Base-by-base conservation (phyloP, 1,284 basidiomycete species). In the Rhizoctonia solani region DNA sequence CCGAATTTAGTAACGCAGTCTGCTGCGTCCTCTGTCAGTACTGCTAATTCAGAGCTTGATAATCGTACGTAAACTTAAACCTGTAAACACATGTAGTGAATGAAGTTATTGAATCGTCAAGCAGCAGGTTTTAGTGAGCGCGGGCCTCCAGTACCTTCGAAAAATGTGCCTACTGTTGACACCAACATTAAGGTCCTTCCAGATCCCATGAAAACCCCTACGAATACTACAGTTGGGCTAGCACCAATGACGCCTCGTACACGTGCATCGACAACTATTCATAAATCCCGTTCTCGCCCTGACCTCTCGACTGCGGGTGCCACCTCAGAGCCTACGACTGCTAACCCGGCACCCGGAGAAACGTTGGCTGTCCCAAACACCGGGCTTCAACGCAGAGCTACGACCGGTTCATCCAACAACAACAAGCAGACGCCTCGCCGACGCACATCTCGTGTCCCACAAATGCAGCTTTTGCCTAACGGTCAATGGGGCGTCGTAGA, bases 401-500 rank as follows among this genome's bases (percentile, higher is more conserved):
- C 44, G 8, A 52, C 29, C 37, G 55, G 56, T 27, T 59, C 52
- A 6, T 21, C 11, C 27, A 30, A 29, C n/a, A 46, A 30, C 9
- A 41, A 56, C n/a, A n/a, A n/a, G n/a, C n/a, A n/a, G 39, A 23
- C 55, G 6, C 25, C 34, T 16, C 54, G 67, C 37, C 46, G 67
- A 23, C 54, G 53, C 39, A 32, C 41, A 42, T 44, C 41, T 8
- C 63, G 52, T 55, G 65, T 56, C 53, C 68, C 47, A 49, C 59
- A 69, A 37, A 69, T 59, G 65, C 68, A 66, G 23, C 63, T 67
- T 16, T 46, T 69, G 27, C 50, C 66, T 14, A 58, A 63, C 4
- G 68, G 68, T 11, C 54, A 67, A 41, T 69, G 68, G 68, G 66
- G 66, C 21, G 68, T 66, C n/a, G 68, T 67, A 21, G 68, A 66